A percentile compares a stretch with the other conserved stretches of the same genome.
These are phyloP conservation scores for Hypoxylon rubiginosum DNA, from an alignment of 2,329 filamentous ascomycete species.

Conservation along the genomic window DNA sequence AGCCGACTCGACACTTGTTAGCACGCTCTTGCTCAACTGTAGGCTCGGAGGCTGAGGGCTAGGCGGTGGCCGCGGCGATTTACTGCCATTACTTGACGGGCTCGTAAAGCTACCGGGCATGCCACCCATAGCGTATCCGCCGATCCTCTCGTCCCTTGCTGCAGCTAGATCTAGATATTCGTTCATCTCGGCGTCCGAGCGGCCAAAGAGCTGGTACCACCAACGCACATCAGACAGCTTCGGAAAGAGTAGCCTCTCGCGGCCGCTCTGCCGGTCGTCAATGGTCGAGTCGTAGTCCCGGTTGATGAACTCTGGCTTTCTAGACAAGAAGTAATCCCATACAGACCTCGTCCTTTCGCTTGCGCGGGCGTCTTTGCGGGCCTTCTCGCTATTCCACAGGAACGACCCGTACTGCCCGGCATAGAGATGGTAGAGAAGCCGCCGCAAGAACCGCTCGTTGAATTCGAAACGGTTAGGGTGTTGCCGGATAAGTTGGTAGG, in stretches of 20 bases:
- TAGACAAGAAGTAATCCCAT: conserved; percentile 94
- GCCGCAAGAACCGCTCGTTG: conserved; percentile 91
- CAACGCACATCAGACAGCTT: conserved; percentile 83
- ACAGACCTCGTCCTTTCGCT: conserved; percentile 84
- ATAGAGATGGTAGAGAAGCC: conserved; percentile 92
- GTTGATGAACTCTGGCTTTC: conserved; percentile 85
- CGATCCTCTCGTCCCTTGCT: conserved; percentile 60
- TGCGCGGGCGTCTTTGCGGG: conserved; percentile 78
- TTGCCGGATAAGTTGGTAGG: conserved; percentile 89
- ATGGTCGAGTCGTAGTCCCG: conserved; percentile 79
- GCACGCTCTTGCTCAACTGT: conserved; percentile 64
- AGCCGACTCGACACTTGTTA: conserved; percentile 71
- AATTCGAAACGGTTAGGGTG: conserved; percentile 93
- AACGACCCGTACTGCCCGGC: conserved; percentile 98
- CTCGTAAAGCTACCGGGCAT: conserved; percentile 46
- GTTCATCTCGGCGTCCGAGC: conserved; percentile 95
- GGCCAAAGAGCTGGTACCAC: conserved; percentile 92
- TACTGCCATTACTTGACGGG: conserved; percentile 43
- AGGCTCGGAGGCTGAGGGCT: conserved; percentile 58
- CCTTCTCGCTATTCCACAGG: conserved; percentile 93
- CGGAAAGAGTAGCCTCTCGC: conserved; percentile 88
- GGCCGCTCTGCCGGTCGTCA: conserved; percentile 83
- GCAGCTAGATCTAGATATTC: conserved; percentile 69
- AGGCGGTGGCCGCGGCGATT: conserved; percentile 48
- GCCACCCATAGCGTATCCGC: conserved; percentile 48